Conservation (phyloP, 2,329 filamentous ascomycete species). For the Fusarium denticulatum region DNA sequence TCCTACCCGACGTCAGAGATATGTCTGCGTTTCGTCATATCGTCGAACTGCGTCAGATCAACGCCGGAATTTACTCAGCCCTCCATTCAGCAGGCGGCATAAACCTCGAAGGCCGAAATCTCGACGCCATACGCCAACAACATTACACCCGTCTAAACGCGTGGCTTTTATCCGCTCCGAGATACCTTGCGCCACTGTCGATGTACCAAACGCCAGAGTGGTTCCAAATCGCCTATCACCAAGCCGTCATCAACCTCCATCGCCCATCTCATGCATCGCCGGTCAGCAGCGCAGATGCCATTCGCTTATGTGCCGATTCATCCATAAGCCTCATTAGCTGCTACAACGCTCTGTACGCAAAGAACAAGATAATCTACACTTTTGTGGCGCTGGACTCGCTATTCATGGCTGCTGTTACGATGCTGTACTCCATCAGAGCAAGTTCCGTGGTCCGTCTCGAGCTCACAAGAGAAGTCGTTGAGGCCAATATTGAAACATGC, state of each 20-base stretch:
- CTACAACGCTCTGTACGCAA: constrained; percentile 37
- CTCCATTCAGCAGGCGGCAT: constrained; percentile 34
- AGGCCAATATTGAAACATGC: constrained; percentile 37
- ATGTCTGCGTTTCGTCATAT: constrained; percentile 38
- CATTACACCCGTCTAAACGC: constrained; percentile 36
- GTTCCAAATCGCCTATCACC: constrained; percentile 41
- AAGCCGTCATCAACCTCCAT: constrained; percentile 37
- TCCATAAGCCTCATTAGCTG: constrained; percentile 39
- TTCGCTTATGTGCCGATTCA: constrained; percentile 36
- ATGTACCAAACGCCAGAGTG: constrained; percentile 41
- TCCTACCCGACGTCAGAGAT: constrained; percentile 29
- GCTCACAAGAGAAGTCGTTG: constrained; percentile 33
- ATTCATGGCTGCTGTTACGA: constrained; percentile 39
- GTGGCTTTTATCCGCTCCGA: constrained; percentile 32
- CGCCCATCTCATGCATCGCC: constrained; percentile 37
- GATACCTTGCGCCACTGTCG: constrained; percentile 34
- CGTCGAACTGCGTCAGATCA: constrained; percentile 31
- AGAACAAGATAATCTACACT: constrained; percentile 38
- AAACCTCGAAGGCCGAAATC: constrained; percentile 24
- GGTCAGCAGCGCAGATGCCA: constrained; percentile 36
- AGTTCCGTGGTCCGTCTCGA: constrained; percentile 27
- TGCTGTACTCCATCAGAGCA: constrained; percentile 34
- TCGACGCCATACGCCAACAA: constrained; percentile 34
- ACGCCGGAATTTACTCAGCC: constrained; percentile 33
- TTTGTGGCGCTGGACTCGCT: constrained; percentile 33